These are phyloP conservation scores for Nicotiana sylvestris DNA, from an alignment of 257 asterid species.

Conservation along the genomic window DNA sequence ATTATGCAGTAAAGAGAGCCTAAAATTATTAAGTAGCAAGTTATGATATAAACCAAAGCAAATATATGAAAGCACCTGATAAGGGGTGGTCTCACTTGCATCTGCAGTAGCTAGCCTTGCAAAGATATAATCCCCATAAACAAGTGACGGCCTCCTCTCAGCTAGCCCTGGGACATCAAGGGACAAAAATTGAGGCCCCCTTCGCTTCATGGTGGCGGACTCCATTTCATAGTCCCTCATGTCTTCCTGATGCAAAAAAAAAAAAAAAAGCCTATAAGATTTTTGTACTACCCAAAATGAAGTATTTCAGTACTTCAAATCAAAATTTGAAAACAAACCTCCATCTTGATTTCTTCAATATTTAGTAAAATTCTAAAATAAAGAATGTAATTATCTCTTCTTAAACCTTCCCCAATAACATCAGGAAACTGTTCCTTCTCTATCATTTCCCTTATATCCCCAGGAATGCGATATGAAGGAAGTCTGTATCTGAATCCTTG, in stretches of 20 bases:
- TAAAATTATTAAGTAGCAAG: neutral
- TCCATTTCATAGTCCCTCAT: slow-evolving; percentile 84
- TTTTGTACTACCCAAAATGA: slow-evolving; percentile 10
- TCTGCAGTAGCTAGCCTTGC: slow-evolving; percentile 45
- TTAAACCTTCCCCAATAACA: slow-evolving; percentile 48
- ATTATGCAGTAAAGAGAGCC: slow-evolving; percentile 5
- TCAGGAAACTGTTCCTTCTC: slow-evolving; percentile 52
- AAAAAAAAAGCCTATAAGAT: neutral
- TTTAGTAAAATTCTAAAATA: slow-evolving; percentile 61
- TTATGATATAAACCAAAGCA: slow-evolving; percentile 3
- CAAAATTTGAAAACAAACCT: slow-evolving; percentile 42
- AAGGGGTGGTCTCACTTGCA: slow-evolving; percentile 23
- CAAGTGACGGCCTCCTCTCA: slow-evolving; percentile 95
- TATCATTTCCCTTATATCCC: slow-evolving; percentile 44
- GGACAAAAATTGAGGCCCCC: slow-evolving; percentile 40
- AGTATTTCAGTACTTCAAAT: slow-evolving; percentile 5
- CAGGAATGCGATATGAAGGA: slow-evolving; percentile 52
- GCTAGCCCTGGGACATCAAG: slow-evolving; percentile 98
- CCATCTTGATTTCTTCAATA: slow-evolving; percentile 92
- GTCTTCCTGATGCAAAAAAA: slow-evolving; percentile 53
- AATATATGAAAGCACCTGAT: slow-evolving; percentile 50
- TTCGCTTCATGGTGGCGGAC: slow-evolving; percentile 47
- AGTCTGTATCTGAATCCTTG: slow-evolving; percentile 30
- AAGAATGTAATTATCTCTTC: slow-evolving; percentile 34
- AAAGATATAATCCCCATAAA: slow-evolving; percentile 58